Base-by-base conservation (phyloP, 306 rosid species). In the Hippophae gyantsensis region DNA sequence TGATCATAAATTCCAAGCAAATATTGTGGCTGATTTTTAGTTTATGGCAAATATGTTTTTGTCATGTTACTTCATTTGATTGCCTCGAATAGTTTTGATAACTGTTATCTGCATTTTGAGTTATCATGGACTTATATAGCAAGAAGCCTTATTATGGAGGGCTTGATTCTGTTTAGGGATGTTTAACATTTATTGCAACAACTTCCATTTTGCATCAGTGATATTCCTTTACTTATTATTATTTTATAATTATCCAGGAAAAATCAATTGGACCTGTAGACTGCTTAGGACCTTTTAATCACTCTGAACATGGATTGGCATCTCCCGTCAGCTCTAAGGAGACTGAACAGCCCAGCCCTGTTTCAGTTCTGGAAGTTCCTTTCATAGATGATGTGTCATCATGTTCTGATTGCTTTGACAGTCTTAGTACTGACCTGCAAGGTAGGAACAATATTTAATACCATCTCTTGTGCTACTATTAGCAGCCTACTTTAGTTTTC, bases 341-440 rank as follows among this genome's bases (percentile, higher is more conserved):
- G 62, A 81, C 83, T 74, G 95, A 92, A 64, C 99, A 88, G 60
- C 99, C 99, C 45, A 92, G 99, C 80, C 99, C 99, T 7, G 81
- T 88, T 79, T 92, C 99, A 59, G 89, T 92, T 68, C 77, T 92
- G 50, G 95, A 88, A 72, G 85, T 86, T 69, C 79, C 98, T 45
- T 86, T 82, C 58, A 74, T 80, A 0, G 96, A 88, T 72, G 99
- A 92, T 60, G 54, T 79, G 52, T 84, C 99, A 43, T 82, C 89
- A 54, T 79, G 82, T 69, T 86, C 99, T 44, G 99, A 86, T 64
- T 92, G 96, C 74, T 92, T 92, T 72, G 96, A 71, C 77, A 82
- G 90, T 84, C 81, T 92, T 66, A 92, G 75, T 63, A 86, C 88
- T 52, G 96, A 92, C 60, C 80, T 92, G 59, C 94, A 88, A 69